Evolutionary conservation across 179 eudicot species (phyloP), one percentile per base, ranked within the genome.

Genomic region (Spinacia oleracea): DNA sequence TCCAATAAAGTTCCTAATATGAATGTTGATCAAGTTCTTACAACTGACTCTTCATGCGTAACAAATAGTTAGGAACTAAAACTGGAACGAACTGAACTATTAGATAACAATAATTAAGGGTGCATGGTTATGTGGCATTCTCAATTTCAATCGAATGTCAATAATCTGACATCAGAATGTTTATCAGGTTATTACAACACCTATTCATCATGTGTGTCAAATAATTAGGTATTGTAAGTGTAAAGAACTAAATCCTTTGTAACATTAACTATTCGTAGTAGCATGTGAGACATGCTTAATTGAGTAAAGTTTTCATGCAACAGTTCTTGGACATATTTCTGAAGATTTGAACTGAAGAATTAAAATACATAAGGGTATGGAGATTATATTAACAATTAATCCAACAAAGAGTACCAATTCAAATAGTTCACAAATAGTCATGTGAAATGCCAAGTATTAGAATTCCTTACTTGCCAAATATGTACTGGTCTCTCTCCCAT

Each of bases 401-500:
- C 40, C 71, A 56, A 31, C 12, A 21, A 60, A 75, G 59, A 23
- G 6, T 63, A 20, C 23, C 68, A 76, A 38, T 8, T 48, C 78
- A 27, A 34, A 31, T 21, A 14, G n/a, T 0, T 11, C 55, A 64
- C 38, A 15, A 1, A 53, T 29, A 7, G 20, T 45, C 70, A 55
- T 12, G 12, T 20, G 9, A 66, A 48, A 23, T 48, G n/a, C 18
- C 64, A 31, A 45, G 20, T 71, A 32, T 11, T 27, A 8, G 32
- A 38, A 72, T 9, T 21, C 32, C 80, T 51, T 60, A 91, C 99
- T 97, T 90, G 96, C 65, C 96, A 90, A 85, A 87, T 89, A 81
- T 92, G 94, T 48, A 94, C 88, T 6, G 98, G 97, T 31, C 87
- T 83, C 86, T 96, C 99, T 59, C 97, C 98, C 93, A 96, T 88